Evolutionary conservation across 495 filamentous ascomycete species (phyloP), one percentile per base, ranked within the genome.

Genomic region (Thermothielavioides terrestris): DNA sequence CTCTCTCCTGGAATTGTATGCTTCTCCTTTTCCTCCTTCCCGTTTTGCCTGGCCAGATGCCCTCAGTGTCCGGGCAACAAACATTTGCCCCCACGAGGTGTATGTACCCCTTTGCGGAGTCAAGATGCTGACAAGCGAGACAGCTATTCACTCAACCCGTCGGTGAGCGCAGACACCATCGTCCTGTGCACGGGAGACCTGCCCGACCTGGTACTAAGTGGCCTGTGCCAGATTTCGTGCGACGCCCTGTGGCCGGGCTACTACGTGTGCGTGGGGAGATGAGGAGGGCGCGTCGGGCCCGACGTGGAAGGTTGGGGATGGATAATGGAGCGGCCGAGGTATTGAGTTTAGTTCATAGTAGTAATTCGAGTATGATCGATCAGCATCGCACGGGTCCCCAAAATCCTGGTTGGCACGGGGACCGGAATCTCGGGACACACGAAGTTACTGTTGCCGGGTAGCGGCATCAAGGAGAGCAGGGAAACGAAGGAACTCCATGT

Each of bases 191-290:
- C 51, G 25, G 49, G 42, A 26, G 53, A 54, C 14, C 42, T 57
- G 14, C 15, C 54, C 35, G 31, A 42, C 22, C 39, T 45, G n/a
- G 22, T 59, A 49, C 58, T 64, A 54, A 64, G 50, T 23, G 53
- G 50, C 23, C 38, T 57, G 23, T 64, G 55, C 32, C 49, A 65
- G 62, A 58, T 62, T 26, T 47, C 62, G 39, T 65, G 62, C 49
- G 62, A 65, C 14, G 46, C 49, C 18, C 28, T 65, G 39, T 58
- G 54, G 57, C 43, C 40, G 7, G 62, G 62, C 23, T 65, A 61
- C 30, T 63, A 56, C 21, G 60, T 65, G 1, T 65, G 62, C 26
- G 54, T 58, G 1, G 53, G 53, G 21, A 40, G 20, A 5, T 62
- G 26, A 50, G 2, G 14, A 4, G 3, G 8, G 20, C 2, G 9